Percentiles rank a stretch among this genome's conserved stretches.
Evolutionary conservation across 1,139 yeast genomes (phyloP).

Genomic region (Casaregolazyma lundiana): DNA sequence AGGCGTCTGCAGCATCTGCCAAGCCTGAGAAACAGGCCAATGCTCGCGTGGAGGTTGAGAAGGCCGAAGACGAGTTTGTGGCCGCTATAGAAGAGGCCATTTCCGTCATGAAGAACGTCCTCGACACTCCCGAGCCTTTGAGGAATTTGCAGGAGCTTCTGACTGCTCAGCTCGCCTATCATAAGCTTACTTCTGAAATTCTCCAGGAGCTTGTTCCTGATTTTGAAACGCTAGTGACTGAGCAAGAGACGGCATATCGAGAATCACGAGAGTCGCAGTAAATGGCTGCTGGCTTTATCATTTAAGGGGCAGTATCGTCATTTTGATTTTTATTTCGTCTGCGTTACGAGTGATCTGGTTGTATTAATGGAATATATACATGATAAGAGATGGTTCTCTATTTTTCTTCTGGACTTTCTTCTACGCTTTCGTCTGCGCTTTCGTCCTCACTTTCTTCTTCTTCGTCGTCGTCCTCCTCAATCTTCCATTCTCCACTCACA

Average conservation of each 20-base stretch:
- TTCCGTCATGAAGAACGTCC: slow-evolving; percentile 74
- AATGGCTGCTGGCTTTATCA: background rate
- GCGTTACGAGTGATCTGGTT: slow-evolving; percentile 10
- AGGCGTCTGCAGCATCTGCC: slow-evolving; percentile 62
- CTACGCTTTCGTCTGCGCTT: slow-evolving; percentile 12
- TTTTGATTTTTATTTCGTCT: slow-evolving; percentile 10
- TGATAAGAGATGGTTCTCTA: background rate
- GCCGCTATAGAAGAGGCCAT: slow-evolving; percentile 90
- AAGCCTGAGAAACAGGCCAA: slow-evolving; percentile 73
- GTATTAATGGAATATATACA: background rate
- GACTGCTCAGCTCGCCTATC: slow-evolving; percentile 79
- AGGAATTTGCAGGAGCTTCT: slow-evolving; percentile 65
- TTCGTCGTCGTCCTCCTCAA: slow-evolving; percentile 41
- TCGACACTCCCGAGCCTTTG: slow-evolving; percentile 68
- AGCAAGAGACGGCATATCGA: slow-evolving; percentile 40
- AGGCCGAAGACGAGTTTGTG: slow-evolving; percentile 86
- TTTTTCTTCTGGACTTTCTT: background rate
- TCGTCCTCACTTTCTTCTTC: slow-evolving; percentile 25
- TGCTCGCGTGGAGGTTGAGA: slow-evolving; percentile 72
- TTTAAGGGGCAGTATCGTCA: no score
- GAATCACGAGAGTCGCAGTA: slow-evolving; percentile 30
- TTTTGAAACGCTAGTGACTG: slow-evolving; percentile 58
- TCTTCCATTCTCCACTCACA: slow-evolving; percentile 73
- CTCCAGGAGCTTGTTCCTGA: slow-evolving; percentile 64
- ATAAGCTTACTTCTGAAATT: slow-evolving; percentile 68